Evolutionary conservation across 441 rosid genomes (phyloP), one percentile per base, ranked within the genome.

Genomic region (Erodium texanum): DNA sequence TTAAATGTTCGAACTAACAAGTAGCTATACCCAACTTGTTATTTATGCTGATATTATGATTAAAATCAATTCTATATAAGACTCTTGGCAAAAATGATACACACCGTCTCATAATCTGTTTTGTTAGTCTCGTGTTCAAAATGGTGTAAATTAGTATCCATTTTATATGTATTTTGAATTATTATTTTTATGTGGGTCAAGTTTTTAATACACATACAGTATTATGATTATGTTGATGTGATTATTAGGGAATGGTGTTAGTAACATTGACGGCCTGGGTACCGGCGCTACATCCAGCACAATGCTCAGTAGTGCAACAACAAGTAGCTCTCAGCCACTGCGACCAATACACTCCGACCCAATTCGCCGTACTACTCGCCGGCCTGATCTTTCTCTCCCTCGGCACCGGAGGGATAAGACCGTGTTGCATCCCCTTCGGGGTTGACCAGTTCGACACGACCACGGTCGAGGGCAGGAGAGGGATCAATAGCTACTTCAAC

Each of bases 381-480:
- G 93, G 87, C 0, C 80, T 92, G 5, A 78, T 82, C 32, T 70
- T 88, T 11, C 54, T 92, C 67, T 75, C 95, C 0, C 20, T 88
- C 0, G 96, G 98, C 66, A 66, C 88, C 1, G 93, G 90, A 19
- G 97, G 97, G 2, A 85, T 92, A 61, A 76, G 96, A 14, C 92
- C 98, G 0, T 87, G 96, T 70, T 85, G 88, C 74, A 82, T 89
- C 62, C 95, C 98, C 0, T 92, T 92, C 66, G 89, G 96, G 7
- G 84, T 89, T 1, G 98, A 92, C 56, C 98, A 92, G 54, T 92
- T 92, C 61, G 93, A 92, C 66, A 79, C 79, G 11, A 74, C 85
- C 41, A 92, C 93, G 0, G 88, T 84, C 50, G 77, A 83, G 70
- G 98, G 98, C 6, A n/a, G 54, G 10, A 82, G 80, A 76, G 98